Percentiles rank a stretch among this genome's conserved stretches.
Evolutionary conservation across 768 basidiomycete species (phyloP).

Genomic region (Rhodotorula kratochvilovae): DNA sequence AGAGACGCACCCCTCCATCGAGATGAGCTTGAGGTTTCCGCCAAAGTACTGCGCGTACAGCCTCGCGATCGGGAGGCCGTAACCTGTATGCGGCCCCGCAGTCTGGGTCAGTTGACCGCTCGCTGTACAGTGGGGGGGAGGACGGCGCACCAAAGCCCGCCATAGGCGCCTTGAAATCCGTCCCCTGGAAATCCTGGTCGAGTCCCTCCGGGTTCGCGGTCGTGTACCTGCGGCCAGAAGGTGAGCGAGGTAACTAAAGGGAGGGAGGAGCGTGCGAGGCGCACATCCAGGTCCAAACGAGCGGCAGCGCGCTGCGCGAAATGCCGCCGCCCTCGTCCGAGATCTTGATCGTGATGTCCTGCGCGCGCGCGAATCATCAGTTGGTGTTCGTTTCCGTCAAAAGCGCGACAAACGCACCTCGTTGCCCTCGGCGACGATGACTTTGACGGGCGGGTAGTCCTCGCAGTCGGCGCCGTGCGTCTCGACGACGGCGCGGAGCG

Average conservation of each 20-base stretch:
- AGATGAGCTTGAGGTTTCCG: slow-evolving; percentile 83
- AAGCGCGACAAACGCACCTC: slow-evolving; percentile 50
- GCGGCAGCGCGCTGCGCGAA: slow-evolving; percentile 71
- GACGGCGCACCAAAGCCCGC: slow-evolving; percentile 61
- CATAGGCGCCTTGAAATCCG: slow-evolving; percentile 92
- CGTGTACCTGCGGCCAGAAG: slow-evolving; percentile 41
- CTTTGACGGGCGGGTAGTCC: slow-evolving; percentile 83
- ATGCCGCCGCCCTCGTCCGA: slow-evolving; percentile 96
- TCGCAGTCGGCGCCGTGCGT: slow-evolving; percentile 77
- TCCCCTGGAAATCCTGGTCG: slow-evolving; percentile 50
- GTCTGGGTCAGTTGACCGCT: slow-evolving; percentile 40
- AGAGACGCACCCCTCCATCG: slow-evolving; percentile 75
- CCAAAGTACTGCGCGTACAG: slow-evolving; percentile 77
- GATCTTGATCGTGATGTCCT: slow-evolving; percentile 97
- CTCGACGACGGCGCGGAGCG: slow-evolving; percentile 91
- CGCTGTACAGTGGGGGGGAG: too few relatives aligned
- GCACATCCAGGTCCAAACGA: slow-evolving; percentile 98
- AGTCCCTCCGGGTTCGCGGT: slow-evolving; percentile 43
- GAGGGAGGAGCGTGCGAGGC: slow-evolving; percentile 46
- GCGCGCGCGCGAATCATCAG: not conserved
- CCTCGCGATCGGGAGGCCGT: slow-evolving; percentile 85
- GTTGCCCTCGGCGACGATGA: slow-evolving; percentile 91
- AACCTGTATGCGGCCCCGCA: slow-evolving; percentile 55
- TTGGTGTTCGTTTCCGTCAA: not conserved
- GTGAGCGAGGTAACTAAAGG: too few relatives aligned